phyloP scores from a whole-genome alignment of 352 stramenopile genomes.

The Plasmopara halstedii region DNA sequence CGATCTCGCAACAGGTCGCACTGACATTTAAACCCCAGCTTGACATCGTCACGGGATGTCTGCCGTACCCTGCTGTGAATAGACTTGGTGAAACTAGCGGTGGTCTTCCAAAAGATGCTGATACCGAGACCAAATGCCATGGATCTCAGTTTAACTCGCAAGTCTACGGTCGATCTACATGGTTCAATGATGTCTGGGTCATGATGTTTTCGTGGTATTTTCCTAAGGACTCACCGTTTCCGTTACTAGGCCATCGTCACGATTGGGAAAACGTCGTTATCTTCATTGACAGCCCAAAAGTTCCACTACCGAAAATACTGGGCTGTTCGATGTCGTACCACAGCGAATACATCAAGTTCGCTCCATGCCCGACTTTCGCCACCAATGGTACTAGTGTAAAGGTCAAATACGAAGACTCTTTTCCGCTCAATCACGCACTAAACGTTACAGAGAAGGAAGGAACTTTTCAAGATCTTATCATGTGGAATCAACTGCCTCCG shows the following conservation, averaged over 20 bases:
- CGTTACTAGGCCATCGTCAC: constrained; percentile 3
- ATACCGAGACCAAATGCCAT: neutral
- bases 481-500: constrained; percentile 4
- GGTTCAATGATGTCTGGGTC: constrained; percentile 2
- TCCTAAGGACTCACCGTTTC: constrained; percentile 4
- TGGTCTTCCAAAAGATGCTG: neutral
- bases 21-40: constrained; percentile 5
- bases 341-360: constrained; percentile 1
- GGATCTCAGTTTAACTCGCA: constrained; percentile 5
- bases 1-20: constrained; percentile 2
- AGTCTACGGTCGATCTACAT: constrained; percentile 2
- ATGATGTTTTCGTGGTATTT: constrained; percentile 11
- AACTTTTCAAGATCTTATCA: constrained; percentile 2
- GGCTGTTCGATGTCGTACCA: neutral
- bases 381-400: constrained; percentile 1
- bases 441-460: neutral
- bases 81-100: neutral
- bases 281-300: constrained; percentile 2
- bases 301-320: neutral
- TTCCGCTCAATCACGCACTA: constrained; percentile 1
- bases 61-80: constrained; percentile 5
- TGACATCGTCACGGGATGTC: constrained; percentile 1
- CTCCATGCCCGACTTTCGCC: neutral
- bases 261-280: constrained; percentile 8
- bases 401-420: constrained; percentile 4